Percentiles rank a stretch among this genome's conserved stretches.
phyloP scores from a whole-genome alignment of 495 filamentous ascomycete species.

The Penicillium tannophilum region DNA sequence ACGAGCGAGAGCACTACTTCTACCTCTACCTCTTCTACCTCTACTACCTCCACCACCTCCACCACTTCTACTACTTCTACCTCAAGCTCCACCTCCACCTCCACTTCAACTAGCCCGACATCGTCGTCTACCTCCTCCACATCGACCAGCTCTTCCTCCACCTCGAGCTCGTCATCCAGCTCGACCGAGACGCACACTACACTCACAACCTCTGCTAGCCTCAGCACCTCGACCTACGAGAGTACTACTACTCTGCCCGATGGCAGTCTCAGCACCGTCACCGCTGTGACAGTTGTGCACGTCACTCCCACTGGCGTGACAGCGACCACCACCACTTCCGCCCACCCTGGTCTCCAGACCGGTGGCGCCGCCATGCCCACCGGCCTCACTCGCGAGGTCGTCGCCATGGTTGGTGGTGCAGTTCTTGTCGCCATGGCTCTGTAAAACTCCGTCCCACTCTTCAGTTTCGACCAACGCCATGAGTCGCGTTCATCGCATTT shows the following conservation, averaged over 20 bases:
- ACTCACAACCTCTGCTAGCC: conserved; percentile 37
- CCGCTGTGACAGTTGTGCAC: conserved; percentile 49
- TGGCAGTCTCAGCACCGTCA: conserved; percentile 53
- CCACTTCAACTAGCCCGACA: conserved; percentile 34
- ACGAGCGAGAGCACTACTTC: conserved; percentile 18
- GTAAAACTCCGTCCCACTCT: conserved; percentile 14
- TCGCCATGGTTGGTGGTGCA: conserved; percentile 48
- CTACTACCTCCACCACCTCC: conserved; percentile 22
- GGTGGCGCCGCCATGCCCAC: conserved; percentile 35
- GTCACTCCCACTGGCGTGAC: conserved; percentile 29
- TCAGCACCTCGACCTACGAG: conserved; percentile 38
- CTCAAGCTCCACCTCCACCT: conserved; percentile 37
- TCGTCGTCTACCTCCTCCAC: conserved; percentile 34
- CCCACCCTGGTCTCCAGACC: conserved; percentile 47
- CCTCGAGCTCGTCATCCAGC: conserved; percentile 2
- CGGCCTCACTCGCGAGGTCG: conserved; percentile 40
- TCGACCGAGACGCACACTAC: conserved; percentile 19
- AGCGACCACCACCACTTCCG: conserved; percentile 26
- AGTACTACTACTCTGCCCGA: conserved; percentile 72
- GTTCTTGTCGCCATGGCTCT: conserved; percentile 43
- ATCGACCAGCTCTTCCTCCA: conserved; percentile 18
- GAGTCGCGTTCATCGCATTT: conserved; percentile 4
- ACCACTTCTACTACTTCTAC: conserved; percentile 37
- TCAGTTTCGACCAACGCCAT: neutral
- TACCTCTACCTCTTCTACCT: conserved; percentile 39